Base-by-base conservation (phyloP, 139 green algal genomes). In the Picochlorum costavermella region DNA sequence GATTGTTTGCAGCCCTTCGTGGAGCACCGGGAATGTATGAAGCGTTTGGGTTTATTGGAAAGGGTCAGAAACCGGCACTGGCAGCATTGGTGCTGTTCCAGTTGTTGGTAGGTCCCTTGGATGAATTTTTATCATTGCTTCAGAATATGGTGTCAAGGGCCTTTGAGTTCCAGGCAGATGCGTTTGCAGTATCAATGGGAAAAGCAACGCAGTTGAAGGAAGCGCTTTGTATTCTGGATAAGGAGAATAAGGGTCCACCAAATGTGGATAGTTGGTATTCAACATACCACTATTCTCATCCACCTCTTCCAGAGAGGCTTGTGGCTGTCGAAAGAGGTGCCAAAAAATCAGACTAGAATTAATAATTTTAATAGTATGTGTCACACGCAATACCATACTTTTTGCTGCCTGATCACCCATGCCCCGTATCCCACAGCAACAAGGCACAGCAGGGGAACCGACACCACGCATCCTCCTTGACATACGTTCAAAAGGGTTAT, bases 161-260 rank as follows among this genome's bases (percentile, higher is more conserved):
- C 5, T 96, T 89, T 69, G 89, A 96, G 68, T 96, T 91, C 72
- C 89, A 96, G 68, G 90, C 90, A n/a, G 90, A 96, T 60, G 71
- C 30, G 0, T 96, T 96, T 77, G 89, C 78, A 3, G 83, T 86
- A 3, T 30, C 29, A 1, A 63, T 83, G 58, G 84, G 81, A 6
- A 72, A 84, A 20, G 74, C 30, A 1, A 26, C 64, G 44, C 6
- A 74, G 4, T 76, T 96, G 20, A 62, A 71, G 6, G 60, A 69
- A 25, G 90, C 83, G 6, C 78, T 96, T 56, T 64, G 85, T 16
- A 82, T 69, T 43, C 72, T 96, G 60, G 84, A 96, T 61, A 79
- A 92, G 45, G 79, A 86, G 49, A 95, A 95, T 78, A 91, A 92
- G 65, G 67, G 70, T 13, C 62, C 75, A 1, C 56, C 78, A 53